A percentile compares a stretch with the other conserved stretches of the same genome.
phyloP scores from a whole-genome alignment of 2,329 filamentous ascomycete genomes.

The Cladosporium velox region DNA sequence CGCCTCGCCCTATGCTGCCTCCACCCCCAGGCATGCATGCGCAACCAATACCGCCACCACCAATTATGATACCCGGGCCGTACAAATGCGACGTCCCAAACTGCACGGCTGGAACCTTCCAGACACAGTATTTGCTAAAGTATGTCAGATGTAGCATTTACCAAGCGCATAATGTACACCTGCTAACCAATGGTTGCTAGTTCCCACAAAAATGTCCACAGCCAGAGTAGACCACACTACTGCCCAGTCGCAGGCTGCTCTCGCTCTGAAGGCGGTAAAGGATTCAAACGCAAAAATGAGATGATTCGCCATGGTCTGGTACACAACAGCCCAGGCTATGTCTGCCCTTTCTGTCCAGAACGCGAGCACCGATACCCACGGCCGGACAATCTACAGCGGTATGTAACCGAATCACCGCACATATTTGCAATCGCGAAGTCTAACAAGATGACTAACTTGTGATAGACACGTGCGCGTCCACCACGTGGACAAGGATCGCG shows the following conservation, averaged over 20 bases:
- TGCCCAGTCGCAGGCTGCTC: constrained; percentile 61
- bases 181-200: constrained; percentile 34
- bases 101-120: constrained; percentile 72
- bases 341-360: constrained; percentile 94
- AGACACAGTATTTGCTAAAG: constrained; percentile 76
- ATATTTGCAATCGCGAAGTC: too few species aligned
- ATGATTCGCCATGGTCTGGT: constrained; percentile 82
- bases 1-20: constrained; percentile 30
- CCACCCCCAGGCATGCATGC: constrained; percentile 40
- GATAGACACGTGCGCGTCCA: constrained; percentile 87
- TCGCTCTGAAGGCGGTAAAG: constrained; percentile 62
- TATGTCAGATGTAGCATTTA: constrained; percentile 38
- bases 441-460: too few species aligned
- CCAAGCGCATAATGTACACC: neutral
- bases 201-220: constrained; percentile 73
- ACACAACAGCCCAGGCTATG: constrained; percentile 90
- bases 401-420: too few species aligned
- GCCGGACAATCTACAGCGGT: constrained; percentile 95
- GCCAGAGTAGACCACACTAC: constrained; percentile 63
- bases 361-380: constrained; percentile 91
- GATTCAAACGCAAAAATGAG: constrained; percentile 70
- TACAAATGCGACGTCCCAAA: constrained; percentile 64
- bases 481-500: constrained; percentile 85
- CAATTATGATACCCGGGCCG: constrained; percentile 39
- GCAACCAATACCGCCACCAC: constrained; percentile 27